A percentile compares a stretch with the other conserved stretches of the same genome.
phyloP scores from a whole-genome alignment of 176 grass and related monocot species.

The Eleusine coracana region DNA sequence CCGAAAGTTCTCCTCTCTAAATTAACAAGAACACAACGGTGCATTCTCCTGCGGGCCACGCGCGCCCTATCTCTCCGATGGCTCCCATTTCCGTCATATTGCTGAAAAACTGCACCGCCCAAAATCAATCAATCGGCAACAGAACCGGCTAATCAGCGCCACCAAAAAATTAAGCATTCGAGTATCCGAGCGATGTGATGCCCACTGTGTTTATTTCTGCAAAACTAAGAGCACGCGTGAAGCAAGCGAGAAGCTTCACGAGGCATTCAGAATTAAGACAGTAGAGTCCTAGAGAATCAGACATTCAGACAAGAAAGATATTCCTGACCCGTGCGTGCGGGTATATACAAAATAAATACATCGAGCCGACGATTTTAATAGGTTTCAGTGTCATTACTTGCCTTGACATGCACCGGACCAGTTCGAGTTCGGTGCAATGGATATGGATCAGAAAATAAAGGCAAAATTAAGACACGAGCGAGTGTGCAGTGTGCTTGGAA shows the following conservation, averaged over 20 bases:
- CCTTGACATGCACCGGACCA: conserved; percentile 39
- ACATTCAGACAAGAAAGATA: conserved; percentile 37
- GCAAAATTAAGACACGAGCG: not conserved
- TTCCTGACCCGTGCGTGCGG: conserved; percentile 41
- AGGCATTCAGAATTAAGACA: not conserved
- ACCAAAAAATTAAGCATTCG: not conserved
- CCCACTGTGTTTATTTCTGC: conserved; percentile 11
- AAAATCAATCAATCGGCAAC: not conserved
- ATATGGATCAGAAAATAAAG: conserved; percentile 14
- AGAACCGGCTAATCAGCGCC: no score
- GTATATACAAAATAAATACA: not conserved
- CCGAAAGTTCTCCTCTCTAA: conserved; percentile 30
- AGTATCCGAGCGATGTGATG: conserved; percentile 22
- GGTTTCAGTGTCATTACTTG: conserved; percentile 35
- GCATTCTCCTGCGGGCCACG: conserved; percentile 31
- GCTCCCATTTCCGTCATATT: conserved; percentile 39
- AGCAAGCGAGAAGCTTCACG: conserved; percentile 56
- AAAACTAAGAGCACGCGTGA: conserved; percentile 13
- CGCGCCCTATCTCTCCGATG: not conserved
- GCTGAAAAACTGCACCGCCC: not conserved
- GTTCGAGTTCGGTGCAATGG: conserved; percentile 38
- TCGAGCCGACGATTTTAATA: conserved; percentile 13
- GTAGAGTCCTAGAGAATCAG: not conserved
- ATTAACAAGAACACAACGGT: conserved; percentile 26
- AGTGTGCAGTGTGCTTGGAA: conserved; percentile 49